phyloP scores from a whole-genome alignment of 805 yeast genomes.

The Peterozyma toletana region DNA sequence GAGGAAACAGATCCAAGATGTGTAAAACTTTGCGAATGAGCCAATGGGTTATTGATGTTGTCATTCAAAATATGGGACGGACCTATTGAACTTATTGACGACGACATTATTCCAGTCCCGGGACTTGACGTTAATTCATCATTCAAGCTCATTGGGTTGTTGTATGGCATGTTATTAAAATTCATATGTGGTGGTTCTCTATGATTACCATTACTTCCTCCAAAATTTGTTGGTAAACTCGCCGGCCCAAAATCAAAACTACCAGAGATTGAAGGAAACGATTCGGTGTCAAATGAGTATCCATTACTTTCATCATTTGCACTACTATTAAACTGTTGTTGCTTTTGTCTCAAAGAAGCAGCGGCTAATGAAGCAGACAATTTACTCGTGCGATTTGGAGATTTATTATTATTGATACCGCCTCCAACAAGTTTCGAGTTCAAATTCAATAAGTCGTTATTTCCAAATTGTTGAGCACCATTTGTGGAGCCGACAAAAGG shows the following conservation, averaged over 20 bases:
- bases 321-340: conserved; percentile 1
- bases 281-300: conserved; percentile 3
- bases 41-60: not conserved
- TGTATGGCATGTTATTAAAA: not conserved
- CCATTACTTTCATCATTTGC: not conserved
- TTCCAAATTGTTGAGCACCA: conserved; percentile 1
- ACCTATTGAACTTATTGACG: not conserved
- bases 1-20: conserved; percentile 7
- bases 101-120: not conserved
- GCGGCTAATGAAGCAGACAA: conserved; percentile 11
- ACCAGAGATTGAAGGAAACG: conserved; percentile 5
- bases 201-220: too few species aligned
- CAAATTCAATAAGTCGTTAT: conserved; percentile 3
- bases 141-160: not conserved
- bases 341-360: conserved; percentile 2
- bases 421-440: conserved; percentile 1
- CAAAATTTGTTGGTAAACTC: conserved; percentile 1
- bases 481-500: conserved; percentile 10
- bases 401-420: not conserved
- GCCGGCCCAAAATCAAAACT: conserved; percentile 11
- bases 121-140: not conserved
- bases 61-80: not conserved
- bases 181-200: not conserved
- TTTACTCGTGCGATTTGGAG: conserved; percentile 7
- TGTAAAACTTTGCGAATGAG: conserved; percentile 3